Conservation (phyloP, 202 grass and related monocot species). For the Sporobolus alterniflorus region DNA sequence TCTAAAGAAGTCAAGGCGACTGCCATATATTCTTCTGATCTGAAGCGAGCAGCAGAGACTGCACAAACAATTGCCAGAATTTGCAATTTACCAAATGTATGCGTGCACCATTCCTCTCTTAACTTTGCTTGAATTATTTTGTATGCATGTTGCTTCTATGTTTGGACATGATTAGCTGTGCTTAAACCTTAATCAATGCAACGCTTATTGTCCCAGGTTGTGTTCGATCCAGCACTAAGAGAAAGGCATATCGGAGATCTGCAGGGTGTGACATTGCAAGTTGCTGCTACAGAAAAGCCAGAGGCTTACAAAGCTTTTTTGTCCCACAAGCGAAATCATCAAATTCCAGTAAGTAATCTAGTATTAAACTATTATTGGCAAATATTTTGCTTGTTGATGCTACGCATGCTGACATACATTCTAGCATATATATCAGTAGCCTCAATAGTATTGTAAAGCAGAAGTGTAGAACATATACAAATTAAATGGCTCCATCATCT, state of each 20-base stretch:
- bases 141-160: background rate
- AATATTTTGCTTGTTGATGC: background rate
- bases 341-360: slow-evolving; percentile 69
- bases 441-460: slow-evolving; percentile 7
- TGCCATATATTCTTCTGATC: slow-evolving; percentile 91
- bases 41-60: slow-evolving; percentile 90
- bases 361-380: background rate
- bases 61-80: slow-evolving; percentile 68
- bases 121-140: slow-evolving; percentile 33
- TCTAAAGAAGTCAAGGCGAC: slow-evolving; percentile 71
- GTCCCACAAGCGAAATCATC: slow-evolving; percentile 65
- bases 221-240: slow-evolving; percentile 64
- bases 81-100: slow-evolving; percentile 77
- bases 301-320: slow-evolving; percentile 74
- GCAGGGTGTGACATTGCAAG: slow-evolving; percentile 72
- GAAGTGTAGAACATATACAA: background rate
- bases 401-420: background rate
- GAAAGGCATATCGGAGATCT: slow-evolving; percentile 89
- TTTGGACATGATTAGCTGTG: slow-evolving; percentile 2
- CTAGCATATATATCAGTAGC: background rate
- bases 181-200: background rate
- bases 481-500: background rate
- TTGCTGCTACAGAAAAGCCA: slow-evolving; percentile 64
- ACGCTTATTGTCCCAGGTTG: slow-evolving; percentile 46
- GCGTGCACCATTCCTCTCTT: slow-evolving; percentile 15